Conservation (phyloP, 169 alveolate species). For the Cryptosporidium muris region DNA sequence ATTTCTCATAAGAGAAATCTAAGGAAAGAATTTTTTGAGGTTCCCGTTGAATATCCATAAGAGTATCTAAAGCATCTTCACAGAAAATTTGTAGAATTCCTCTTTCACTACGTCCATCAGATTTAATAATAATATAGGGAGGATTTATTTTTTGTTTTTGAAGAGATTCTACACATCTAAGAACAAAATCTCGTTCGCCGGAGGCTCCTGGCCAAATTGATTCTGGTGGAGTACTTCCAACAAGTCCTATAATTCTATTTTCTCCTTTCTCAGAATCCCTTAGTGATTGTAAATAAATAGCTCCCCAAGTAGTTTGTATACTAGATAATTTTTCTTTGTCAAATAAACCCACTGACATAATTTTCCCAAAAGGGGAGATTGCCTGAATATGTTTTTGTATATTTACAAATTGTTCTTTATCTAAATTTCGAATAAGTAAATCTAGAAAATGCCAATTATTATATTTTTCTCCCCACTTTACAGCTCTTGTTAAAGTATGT, state of each 20-base stretch:
- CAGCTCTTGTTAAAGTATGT: constrained; percentile 33
- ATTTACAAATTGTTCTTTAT: constrained; percentile 25
- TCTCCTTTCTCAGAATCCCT: constrained; percentile 34
- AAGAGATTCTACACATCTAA: constrained; percentile 11
- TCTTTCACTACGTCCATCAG: constrained; percentile 39
- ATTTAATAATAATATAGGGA: constrained; percentile 33
- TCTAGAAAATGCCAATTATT: constrained; percentile 55
- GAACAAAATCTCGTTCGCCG: constrained; percentile 50
- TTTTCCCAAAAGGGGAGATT: constrained; percentile 50
- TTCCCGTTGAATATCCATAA: constrained; percentile 41
- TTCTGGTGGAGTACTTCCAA: constrained; percentile 58
- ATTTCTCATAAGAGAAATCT: constrained; percentile 44
- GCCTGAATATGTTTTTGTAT: constrained; percentile 56
- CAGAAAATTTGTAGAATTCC: constrained; percentile 44
- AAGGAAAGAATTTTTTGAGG: constrained; percentile 37
- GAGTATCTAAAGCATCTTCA: constrained; percentile 60
- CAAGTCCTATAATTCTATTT: constrained; percentile 34
- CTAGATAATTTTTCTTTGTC: constrained; percentile 46
- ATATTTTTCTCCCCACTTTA: constrained; percentile 53
- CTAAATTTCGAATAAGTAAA: constrained; percentile 9
- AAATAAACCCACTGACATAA: constrained; percentile 52
- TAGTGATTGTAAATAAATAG: constrained; percentile 59
- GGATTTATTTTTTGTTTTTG: constrained; percentile 53
- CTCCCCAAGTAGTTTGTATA: constrained; percentile 69
- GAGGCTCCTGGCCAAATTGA: constrained; percentile 61